Percentiles rank a stretch among this genome's conserved stretches.
These are phyloP conservation scores for Friedmanniomyces simplex DNA, from an alignment of 495 filamentous ascomycete species.

Conservation along the genomic window DNA sequence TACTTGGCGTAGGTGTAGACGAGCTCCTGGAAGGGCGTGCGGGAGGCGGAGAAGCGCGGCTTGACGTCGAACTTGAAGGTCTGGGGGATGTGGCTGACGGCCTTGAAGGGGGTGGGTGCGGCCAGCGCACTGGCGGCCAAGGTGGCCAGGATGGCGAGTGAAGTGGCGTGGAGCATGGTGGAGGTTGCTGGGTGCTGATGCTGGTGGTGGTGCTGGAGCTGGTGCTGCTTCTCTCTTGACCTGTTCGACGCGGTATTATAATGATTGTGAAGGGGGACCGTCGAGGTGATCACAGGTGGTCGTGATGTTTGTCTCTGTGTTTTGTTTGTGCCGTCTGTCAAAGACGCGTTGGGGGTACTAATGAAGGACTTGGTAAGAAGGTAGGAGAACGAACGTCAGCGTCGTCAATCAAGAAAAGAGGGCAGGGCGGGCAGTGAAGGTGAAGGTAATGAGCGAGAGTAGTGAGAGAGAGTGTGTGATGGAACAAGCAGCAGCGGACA, in stretches of 20 bases:
- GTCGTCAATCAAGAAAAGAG: not conserved
- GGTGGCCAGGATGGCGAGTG: conserved; percentile 6
- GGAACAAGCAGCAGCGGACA: not conserved
- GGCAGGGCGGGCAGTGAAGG: not conserved
- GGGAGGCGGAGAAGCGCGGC: not conserved
- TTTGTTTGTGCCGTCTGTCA: conserved; percentile 1
- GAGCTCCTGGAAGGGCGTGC: conserved; percentile 4
- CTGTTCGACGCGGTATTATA: not conserved
- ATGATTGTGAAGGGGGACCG: not conserved
- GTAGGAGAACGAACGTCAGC: not conserved
- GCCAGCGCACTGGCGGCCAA: conserved; percentile 11
- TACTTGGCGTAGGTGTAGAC: conserved; percentile 12
- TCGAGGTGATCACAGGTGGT: not conserved
- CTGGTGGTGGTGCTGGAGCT: too few species aligned
- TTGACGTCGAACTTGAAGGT: conserved; percentile 4
- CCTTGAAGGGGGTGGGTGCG: conserved; percentile 10
- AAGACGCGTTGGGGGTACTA: conserved; percentile 1
- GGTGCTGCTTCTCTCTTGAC: too few species aligned
- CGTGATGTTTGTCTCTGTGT: not conserved
- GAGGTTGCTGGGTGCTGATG: not conserved
- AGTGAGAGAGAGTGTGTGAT: not conserved
- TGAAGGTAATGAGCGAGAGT: not conserved
- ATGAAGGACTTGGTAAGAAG: conserved; percentile 1
- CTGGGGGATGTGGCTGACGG: not conserved
- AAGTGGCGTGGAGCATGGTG: conserved; percentile 5